Percentiles rank a stretch among this genome's conserved stretches.
These are phyloP conservation scores for Phaseolus lunatus DNA, from an alignment of 306 rosid species.

Conservation along the genomic window DNA sequence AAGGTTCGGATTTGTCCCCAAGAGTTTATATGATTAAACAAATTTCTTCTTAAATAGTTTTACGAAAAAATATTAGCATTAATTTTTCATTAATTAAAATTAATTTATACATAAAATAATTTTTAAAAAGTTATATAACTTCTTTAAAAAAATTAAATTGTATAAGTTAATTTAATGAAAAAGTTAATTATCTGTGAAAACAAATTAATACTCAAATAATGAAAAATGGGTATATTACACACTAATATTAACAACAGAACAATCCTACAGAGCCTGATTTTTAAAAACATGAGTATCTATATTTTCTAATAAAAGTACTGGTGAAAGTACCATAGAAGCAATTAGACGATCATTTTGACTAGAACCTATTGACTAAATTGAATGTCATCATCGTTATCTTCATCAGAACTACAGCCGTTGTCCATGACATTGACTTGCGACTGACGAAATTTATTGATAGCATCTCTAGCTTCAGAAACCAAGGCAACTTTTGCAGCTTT, in stretches of 20 bases:
- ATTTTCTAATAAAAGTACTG: conserved; percentile 37
- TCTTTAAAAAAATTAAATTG: too few species aligned
- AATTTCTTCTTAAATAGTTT: too few species aligned
- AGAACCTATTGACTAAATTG: conserved; percentile 38
- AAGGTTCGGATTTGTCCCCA: background rate
- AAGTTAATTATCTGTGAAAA: too few species aligned
- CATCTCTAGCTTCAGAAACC: conserved; percentile 79
- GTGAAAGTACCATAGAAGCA: conserved; percentile 33
- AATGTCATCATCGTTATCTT: conserved; percentile 47
- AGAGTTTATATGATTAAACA: too few species aligned
- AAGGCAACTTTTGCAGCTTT: conserved; percentile 73
- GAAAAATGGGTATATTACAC: conserved; percentile 8
- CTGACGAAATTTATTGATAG: conserved; percentile 63
- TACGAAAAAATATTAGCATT: too few species aligned
- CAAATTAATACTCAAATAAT: too few species aligned
- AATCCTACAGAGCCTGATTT: background rate
- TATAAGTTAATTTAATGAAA: too few species aligned
- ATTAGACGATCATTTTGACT: conserved; percentile 1
- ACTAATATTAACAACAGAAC: conserved; percentile 29
- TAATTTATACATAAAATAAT: too few species aligned
- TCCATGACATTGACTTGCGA: conserved; percentile 44
- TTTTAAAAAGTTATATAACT: too few species aligned
- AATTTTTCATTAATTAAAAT: too few species aligned
- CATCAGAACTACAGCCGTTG: conserved; percentile 50
- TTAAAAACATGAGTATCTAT: background rate